Conservation (phyloP, 331 rosid species). For the Quercus phellos region DNA sequence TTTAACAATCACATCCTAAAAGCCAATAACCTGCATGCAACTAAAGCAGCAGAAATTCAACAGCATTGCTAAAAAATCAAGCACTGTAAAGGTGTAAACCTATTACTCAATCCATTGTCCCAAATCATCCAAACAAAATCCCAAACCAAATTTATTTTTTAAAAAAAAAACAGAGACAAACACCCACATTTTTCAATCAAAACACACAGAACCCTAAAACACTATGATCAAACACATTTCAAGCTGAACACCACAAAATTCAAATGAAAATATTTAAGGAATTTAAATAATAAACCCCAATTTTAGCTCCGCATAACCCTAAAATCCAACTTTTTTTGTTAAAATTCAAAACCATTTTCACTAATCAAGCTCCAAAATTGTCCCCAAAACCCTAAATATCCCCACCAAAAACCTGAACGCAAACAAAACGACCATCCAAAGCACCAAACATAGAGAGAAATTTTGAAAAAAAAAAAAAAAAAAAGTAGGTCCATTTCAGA, state of each 20-base stretch:
- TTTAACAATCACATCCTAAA: not conserved
- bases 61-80: not conserved
- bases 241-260: not conserved
- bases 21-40: not conserved
- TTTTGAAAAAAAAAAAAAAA: not conserved
- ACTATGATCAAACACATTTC: not conserved
- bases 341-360: not conserved
- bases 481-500: not conserved
- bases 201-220: not conserved
- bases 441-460: not conserved
- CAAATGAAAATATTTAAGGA: not conserved
- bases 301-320: not conserved
- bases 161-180: not conserved
- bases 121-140: not conserved
- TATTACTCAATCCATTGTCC: not conserved
- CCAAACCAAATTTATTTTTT: too few relatives aligned
- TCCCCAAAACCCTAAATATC: not conserved
- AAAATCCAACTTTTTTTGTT: not conserved
- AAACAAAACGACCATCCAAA: not conserved
- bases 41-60: not conserved
- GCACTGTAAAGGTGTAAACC: not conserved
- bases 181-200: not conserved
- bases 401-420: not conserved
- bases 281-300: not conserved
- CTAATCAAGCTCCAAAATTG: not conserved